Evolutionary conservation across 1,284 basidiomycete genomes (phyloP).

Genomic region (Ustilago nuda): DNA sequence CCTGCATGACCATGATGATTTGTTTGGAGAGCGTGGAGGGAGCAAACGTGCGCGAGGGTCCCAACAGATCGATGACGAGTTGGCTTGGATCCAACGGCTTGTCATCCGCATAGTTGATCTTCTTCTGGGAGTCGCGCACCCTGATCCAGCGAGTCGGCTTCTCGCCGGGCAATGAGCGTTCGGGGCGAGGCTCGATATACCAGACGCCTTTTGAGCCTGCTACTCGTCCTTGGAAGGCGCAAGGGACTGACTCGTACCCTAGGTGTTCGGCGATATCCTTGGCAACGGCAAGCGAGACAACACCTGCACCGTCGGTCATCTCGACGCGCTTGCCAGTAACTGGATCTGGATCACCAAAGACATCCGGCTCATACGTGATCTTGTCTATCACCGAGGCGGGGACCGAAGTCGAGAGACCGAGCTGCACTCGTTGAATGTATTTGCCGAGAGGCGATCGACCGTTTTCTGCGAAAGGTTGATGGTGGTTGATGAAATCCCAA

Average conservation of each 20-base stretch:
- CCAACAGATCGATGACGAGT: slow-evolving; percentile 38
- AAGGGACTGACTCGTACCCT: slow-evolving; percentile 18
- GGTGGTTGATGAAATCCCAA: slow-evolving; percentile 47
- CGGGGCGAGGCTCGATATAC: slow-evolving; percentile 39
- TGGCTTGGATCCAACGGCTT: slow-evolving; percentile 32
- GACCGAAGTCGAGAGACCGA: slow-evolving; percentile 58
- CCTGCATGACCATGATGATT: slow-evolving; percentile 41
- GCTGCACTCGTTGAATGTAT: slow-evolving; percentile 56
- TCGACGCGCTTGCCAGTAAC: slow-evolving; percentile 10
- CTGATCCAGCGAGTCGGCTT: slow-evolving; percentile 35
- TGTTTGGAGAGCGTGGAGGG: slow-evolving; percentile 53
- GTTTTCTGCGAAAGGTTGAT: slow-evolving; percentile 46
- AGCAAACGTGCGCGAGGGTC: slow-evolving; percentile 16
- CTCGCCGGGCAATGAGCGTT: slow-evolving; percentile 11
- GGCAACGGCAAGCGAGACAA: slow-evolving; percentile 24
- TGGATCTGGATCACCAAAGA: slow-evolving; percentile 23
- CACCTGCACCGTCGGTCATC: slow-evolving; percentile 45
- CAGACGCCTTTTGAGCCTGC: slow-evolving; percentile 61
- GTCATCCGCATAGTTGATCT: slow-evolving; percentile 41
- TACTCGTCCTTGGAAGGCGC: slow-evolving; percentile 60
- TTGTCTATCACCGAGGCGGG: slow-evolving; percentile 20
- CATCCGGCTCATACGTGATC: slow-evolving; percentile 25
- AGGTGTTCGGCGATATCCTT: slow-evolving; percentile 29
- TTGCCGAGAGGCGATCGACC: slow-evolving; percentile 50
- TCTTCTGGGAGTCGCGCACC: slow-evolving; percentile 61